Conservation (phyloP, 208 protist species). For the Strigomonas culicis region DNA sequence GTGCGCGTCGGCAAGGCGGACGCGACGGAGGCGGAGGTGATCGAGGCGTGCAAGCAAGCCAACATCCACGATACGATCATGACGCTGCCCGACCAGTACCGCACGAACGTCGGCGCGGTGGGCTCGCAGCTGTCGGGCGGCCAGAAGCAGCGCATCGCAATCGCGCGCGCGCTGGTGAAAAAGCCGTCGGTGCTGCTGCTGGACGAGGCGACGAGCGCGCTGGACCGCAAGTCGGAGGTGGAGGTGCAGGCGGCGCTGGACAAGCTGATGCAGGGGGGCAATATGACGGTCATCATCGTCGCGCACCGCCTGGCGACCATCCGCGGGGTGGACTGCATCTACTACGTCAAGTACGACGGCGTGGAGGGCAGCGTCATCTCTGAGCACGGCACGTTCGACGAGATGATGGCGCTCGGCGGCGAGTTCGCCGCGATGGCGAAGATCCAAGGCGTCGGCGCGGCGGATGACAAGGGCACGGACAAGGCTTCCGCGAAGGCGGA, state of each 20-base stretch:
- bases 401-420: slow-evolving; percentile 43
- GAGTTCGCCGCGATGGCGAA: slow-evolving; percentile 67
- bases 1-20: slow-evolving; percentile 39
- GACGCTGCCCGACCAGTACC: slow-evolving; percentile 34
- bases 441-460: slow-evolving; percentile 33
- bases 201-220: slow-evolving; percentile 92
- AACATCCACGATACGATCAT: slow-evolving; percentile 54
- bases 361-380: slow-evolving; percentile 46
- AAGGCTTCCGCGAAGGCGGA: slow-evolving; percentile 4
- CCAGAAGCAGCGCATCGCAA: slow-evolving; percentile 93
- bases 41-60: slow-evolving; percentile 36
- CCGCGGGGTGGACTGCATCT: slow-evolving; percentile 47
- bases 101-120: slow-evolving; percentile 45
- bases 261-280: slow-evolving; percentile 33
- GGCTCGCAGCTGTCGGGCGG: slow-evolving; percentile 88
- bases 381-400: slow-evolving; percentile 57
- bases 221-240: slow-evolving; percentile 75
- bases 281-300: slow-evolving; percentile 64
- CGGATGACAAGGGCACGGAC: slow-evolving; percentile 13
- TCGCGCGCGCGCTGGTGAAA: slow-evolving; percentile 91
- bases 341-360: slow-evolving; percentile 64
- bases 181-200: slow-evolving; percentile 77
- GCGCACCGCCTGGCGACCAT: slow-evolving; percentile 65
- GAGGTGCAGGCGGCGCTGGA: slow-evolving; percentile 90
- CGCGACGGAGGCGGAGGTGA: slow-evolving; percentile 27